phyloP scores from a whole-genome alignment of 139 green algal species.

The Microglena sp. region DNA sequence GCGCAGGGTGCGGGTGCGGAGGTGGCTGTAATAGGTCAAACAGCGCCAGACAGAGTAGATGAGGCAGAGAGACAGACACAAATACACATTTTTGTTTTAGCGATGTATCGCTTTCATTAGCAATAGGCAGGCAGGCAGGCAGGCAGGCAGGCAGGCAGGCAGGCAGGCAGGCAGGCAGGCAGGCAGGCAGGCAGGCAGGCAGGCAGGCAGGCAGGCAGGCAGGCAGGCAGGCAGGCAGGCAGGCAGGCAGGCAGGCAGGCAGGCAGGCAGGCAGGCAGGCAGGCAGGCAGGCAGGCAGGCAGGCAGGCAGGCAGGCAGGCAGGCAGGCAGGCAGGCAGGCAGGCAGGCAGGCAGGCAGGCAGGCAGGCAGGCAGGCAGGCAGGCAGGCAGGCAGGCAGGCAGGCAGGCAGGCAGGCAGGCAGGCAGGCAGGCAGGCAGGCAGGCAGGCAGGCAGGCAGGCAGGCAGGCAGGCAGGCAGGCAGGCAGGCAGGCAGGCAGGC shows the following conservation, averaged over 20 bases:
- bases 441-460: slow-evolving; percentile 3
- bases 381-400: slow-evolving; percentile 9
- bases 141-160: slow-evolving; percentile 9
- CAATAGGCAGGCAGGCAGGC: slow-evolving; percentile 2
- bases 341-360: slow-evolving; percentile 9
- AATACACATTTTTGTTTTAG: no score
- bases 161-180: slow-evolving; percentile 7
- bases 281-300: slow-evolving; percentile 6
- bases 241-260: slow-evolving; percentile 3
- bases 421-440: not conserved
- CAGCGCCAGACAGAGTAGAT: no score
- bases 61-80: no score
- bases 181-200: slow-evolving; percentile 2
- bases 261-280: slow-evolving; percentile 8
- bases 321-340: slow-evolving; percentile 9
- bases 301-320: slow-evolving; percentile 5
- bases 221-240: slow-evolving; percentile 1
- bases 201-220: slow-evolving; percentile 1
- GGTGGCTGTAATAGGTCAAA: no score
- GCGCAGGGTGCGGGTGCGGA: no score
- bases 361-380: slow-evolving; percentile 9
- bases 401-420: slow-evolving; percentile 6
- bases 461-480: slow-evolving; percentile 8
- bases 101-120: no score
- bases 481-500: not conserved